These are phyloP conservation scores for Kalmusia sp. DNA, from an alignment of 2,329 filamentous ascomycete species.

Conservation along the genomic window DNA sequence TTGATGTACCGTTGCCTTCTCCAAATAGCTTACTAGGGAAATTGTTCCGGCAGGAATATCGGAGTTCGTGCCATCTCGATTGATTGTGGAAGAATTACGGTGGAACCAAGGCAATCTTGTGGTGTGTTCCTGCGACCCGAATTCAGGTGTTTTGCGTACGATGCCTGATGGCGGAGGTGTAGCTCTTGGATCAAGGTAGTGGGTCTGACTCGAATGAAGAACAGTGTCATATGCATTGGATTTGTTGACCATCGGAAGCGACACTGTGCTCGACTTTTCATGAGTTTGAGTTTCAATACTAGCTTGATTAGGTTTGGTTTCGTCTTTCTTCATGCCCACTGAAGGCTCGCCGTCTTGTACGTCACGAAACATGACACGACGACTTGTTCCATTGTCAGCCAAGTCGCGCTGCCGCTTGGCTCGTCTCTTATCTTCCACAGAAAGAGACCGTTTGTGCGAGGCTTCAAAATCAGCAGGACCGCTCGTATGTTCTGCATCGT, in stretches of 20 bases:
- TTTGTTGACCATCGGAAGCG: conserved; percentile 81
- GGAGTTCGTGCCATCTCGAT: conserved; percentile 21
- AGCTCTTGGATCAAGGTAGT: conserved; percentile 57
- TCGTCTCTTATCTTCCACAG: background rate
- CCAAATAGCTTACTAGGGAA: conserved; percentile 24
- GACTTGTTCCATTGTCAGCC: background rate
- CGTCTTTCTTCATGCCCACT: conserved; percentile 11
- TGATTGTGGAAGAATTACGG: conserved; percentile 32
- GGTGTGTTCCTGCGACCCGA: conserved; percentile 24
- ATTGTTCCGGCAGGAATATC: conserved; percentile 22
- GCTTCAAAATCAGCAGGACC: conserved; percentile 9
- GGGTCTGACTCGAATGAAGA: conserved; percentile 71
- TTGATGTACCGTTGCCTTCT: conserved; percentile 24
- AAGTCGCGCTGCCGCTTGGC: conserved; percentile 16
- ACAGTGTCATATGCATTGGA: conserved; percentile 69
- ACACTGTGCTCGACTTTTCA: conserved; percentile 57
- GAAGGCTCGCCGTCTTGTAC: background rate
- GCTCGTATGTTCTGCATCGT: conserved; percentile 17
- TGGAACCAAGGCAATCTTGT: conserved; percentile 42
- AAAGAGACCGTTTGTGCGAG: conserved; percentile 27
- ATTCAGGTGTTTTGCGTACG: conserved; percentile 33
- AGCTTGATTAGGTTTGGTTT: conserved; percentile 27
- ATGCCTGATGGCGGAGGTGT: conserved; percentile 33
- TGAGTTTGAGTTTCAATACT: conserved; percentile 46
- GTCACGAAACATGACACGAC: conserved; percentile 19